phyloP scores from a whole-genome alignment of 345 rosid species.

The Raphanus sativus region DNA sequence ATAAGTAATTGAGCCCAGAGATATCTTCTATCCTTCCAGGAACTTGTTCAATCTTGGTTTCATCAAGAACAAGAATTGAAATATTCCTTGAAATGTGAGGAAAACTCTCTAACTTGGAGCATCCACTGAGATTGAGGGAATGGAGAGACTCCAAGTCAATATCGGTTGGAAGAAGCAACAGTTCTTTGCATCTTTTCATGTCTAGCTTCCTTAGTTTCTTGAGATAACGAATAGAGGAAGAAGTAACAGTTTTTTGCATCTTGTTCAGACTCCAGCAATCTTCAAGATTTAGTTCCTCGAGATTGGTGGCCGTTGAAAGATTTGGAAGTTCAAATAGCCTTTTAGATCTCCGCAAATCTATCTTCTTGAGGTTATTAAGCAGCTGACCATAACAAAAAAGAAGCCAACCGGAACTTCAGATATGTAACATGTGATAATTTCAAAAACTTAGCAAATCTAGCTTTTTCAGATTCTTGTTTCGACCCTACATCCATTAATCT shows the following conservation, averaged over 20 bases:
- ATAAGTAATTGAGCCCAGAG: not conserved
- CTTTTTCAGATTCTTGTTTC: too few relatives aligned
- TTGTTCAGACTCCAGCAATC: slow-evolving; percentile 3
- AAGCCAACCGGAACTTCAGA: not conserved
- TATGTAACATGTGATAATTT: not conserved
- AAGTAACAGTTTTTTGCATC: too few relatives aligned
- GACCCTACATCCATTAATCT: too few relatives aligned
- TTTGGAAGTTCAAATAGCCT: not conserved
- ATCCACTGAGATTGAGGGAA: not conserved
- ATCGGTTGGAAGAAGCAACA: not conserved
- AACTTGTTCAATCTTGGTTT: not conserved
- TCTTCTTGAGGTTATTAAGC: slow-evolving; percentile 6
- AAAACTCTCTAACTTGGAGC: not conserved
- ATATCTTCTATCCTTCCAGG: not conserved
- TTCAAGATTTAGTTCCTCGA: slow-evolving; percentile 3
- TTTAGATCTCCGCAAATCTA: not conserved
- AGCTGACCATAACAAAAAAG: not conserved
- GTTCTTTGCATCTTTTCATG: not conserved
- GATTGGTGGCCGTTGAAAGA: slow-evolving; percentile 1
- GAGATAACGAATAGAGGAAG: not conserved
- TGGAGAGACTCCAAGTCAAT: not conserved
- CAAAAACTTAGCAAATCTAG: too few relatives aligned
- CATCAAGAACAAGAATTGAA: not conserved
- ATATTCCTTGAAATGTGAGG: not conserved
- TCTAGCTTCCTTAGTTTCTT: not conserved